phyloP scores from a whole-genome alignment of 768 basidiomycete genomes.

The Polyporus arcularius region DNA sequence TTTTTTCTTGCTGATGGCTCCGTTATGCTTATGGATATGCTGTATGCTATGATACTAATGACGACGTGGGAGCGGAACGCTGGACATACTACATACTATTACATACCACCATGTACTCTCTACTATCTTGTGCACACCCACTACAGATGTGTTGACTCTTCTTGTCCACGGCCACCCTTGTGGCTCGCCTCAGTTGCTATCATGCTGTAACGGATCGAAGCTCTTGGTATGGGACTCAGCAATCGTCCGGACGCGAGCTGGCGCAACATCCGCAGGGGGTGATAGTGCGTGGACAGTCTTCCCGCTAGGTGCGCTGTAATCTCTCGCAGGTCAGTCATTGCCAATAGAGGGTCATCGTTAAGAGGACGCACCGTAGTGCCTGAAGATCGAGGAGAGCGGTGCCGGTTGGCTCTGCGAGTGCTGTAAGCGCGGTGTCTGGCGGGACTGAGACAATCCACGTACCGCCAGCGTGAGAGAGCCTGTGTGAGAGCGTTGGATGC shows the following conservation, averaged over 20 bases:
- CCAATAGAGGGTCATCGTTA: not conserved
- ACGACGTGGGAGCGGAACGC: too few species aligned
- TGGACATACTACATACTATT: not conserved
- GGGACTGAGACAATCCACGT: not conserved
- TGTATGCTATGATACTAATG: too few species aligned
- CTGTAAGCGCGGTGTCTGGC: not conserved
- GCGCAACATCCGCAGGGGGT: constrained; percentile 19
- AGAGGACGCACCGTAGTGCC: constrained; percentile 20
- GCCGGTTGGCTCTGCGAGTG: constrained; percentile 18
- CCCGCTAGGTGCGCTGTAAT: constrained; percentile 17
- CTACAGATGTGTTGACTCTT: too few species aligned
- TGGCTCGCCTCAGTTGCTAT: constrained; percentile 1
- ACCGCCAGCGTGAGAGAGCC: constrained; percentile 18
- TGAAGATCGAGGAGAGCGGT: constrained; percentile 22
- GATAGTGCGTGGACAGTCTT: constrained; percentile 21
- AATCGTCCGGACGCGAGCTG: constrained; percentile 17
- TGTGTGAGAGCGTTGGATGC: constrained; percentile 3
- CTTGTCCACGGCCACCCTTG: not conserved
- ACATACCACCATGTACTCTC: too few species aligned
- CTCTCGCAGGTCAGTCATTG: not conserved
- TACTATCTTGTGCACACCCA: too few species aligned
- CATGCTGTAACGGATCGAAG: constrained; percentile 26
- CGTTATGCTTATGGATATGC: too few species aligned
- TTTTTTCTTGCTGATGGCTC: too few species aligned
- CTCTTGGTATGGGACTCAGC: constrained; percentile 16